Conservation (phyloP, 225 moss, liverwort and hornwort species). For the Straminergon stramineum region DNA sequence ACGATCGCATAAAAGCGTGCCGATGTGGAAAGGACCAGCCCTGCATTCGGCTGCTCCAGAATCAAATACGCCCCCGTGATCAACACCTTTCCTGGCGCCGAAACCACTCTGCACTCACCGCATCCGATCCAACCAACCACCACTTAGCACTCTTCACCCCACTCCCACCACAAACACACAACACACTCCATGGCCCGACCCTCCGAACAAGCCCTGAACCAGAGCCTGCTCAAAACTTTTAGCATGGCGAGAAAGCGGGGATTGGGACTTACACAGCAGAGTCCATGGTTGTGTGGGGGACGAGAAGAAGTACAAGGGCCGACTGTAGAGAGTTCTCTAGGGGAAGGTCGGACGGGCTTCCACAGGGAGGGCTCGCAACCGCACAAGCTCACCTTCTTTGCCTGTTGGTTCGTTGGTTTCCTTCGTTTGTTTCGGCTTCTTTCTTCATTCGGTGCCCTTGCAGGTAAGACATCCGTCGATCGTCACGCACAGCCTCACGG, state of each 20-base stretch:
- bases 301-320: background rate
- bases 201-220: background rate
- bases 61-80: slow-evolving; percentile 87
- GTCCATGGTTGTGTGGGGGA: background rate
- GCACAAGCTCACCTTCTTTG: too few species aligned
- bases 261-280: background rate
- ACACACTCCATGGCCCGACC: background rate
- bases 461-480: background rate
- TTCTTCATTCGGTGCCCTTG: background rate
- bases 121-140: background rate
- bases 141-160: background rate
- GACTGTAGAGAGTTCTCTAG: background rate
- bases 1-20: slow-evolving; percentile 81
- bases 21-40: slow-evolving; percentile 82
- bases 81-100: slow-evolving; percentile 95
- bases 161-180: background rate
- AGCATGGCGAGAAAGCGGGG: background rate
- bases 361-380: too few species aligned
- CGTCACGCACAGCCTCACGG: background rate
- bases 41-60: slow-evolving; percentile 80
- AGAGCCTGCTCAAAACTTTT: background rate
- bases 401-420: background rate
- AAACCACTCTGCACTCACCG: slow-evolving; percentile 51
- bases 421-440: background rate
- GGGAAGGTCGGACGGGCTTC: background rate